These are phyloP conservation scores for Ogataea hybrid DNA, from an alignment of 1,139 yeast genomes.

Conservation along the genomic window DNA sequence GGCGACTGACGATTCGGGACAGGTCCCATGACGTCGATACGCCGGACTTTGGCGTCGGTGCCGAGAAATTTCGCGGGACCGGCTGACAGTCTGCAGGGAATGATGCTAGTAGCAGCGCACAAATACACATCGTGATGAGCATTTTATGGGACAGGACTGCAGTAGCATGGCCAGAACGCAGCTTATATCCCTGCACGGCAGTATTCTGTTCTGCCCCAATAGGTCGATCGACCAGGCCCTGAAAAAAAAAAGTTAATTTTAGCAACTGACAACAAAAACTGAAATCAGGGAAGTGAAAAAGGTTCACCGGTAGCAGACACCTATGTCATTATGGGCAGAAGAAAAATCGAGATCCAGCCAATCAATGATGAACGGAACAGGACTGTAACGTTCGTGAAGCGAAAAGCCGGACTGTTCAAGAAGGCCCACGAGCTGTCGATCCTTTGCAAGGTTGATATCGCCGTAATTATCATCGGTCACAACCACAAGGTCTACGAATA, in stretches of 20 bases:
- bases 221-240: too few species aligned
- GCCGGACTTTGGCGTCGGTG: neutral
- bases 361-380: slow-evolving; percentile 85
- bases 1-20: slow-evolving; percentile 17
- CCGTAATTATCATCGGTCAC: slow-evolving; percentile 85
- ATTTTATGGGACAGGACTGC: neutral
- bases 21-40: slow-evolving; percentile 13
- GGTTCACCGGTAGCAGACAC: slow-evolving; percentile 1
- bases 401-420: slow-evolving; percentile 93
- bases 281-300: too few species aligned
- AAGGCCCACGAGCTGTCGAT: slow-evolving; percentile 95
- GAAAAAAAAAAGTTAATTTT: too few species aligned
- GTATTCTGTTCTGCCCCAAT: too few species aligned
- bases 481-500: slow-evolving; percentile 65
- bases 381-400: slow-evolving; percentile 86
- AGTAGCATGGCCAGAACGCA: neutral
- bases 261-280: too few species aligned
- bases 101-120: neutral
- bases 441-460: slow-evolving; percentile 88
- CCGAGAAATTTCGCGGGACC: neutral
- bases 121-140: neutral
- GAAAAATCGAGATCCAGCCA: slow-evolving; percentile 93
- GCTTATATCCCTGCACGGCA: neutral
- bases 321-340: slow-evolving; percentile 73
- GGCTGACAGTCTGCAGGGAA: neutral